A percentile compares a stretch with the other conserved stretches of the same genome.
Evolutionary conservation across 2,329 filamentous ascomycete genomes (phyloP).

Genomic region (Exophiala calicioides): DNA sequence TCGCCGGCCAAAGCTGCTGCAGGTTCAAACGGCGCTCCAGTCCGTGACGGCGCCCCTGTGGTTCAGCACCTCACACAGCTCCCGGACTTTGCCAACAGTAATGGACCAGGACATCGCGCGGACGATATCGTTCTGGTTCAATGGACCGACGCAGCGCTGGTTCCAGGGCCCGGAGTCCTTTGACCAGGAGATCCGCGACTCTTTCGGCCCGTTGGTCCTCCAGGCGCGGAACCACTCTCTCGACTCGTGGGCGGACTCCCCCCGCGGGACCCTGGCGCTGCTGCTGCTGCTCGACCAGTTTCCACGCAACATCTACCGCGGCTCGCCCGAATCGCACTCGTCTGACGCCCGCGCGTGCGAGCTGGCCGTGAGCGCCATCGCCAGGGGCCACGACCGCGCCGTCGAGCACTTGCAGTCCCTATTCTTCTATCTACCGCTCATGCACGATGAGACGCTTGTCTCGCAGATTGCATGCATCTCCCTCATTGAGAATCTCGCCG

Average conservation of each 20-base stretch:
- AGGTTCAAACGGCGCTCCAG: constrained; percentile 17
- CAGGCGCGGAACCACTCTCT: constrained; percentile 28
- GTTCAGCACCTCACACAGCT: constrained; percentile 7
- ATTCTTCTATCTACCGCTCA: constrained; percentile 38
- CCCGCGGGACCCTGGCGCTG: constrained; percentile 37
- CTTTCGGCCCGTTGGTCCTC: constrained; percentile 27
- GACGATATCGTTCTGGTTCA: constrained; percentile 35
- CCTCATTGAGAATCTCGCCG: constrained; percentile 29
- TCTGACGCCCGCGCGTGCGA: constrained; percentile 35
- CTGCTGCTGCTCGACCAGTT: constrained; percentile 44
- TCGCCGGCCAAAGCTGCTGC: constrained; percentile 13
- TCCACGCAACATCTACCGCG: constrained; percentile 41
- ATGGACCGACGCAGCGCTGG: constrained; percentile 29
- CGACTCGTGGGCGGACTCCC: constrained; percentile 24
- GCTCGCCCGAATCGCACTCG: constrained; percentile 35
- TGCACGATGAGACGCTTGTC: constrained; percentile 39
- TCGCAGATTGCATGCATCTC: constrained; percentile 35
- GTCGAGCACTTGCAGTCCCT: constrained; percentile 28
- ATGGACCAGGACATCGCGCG: constrained; percentile 15
- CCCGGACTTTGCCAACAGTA: background rate
- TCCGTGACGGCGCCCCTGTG: constrained; percentile 4
- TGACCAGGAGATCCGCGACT: constrained; percentile 29
- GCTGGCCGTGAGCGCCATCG: constrained; percentile 34
- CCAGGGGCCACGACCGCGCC: constrained; percentile 33
- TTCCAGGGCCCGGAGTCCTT: constrained; percentile 14